A percentile compares a stretch with the other conserved stretches of the same genome.
These are phyloP conservation scores for Ulota crispa DNA, from an alignment of 225 moss, liverwort and hornwort species.

Conservation along the genomic window DNA sequence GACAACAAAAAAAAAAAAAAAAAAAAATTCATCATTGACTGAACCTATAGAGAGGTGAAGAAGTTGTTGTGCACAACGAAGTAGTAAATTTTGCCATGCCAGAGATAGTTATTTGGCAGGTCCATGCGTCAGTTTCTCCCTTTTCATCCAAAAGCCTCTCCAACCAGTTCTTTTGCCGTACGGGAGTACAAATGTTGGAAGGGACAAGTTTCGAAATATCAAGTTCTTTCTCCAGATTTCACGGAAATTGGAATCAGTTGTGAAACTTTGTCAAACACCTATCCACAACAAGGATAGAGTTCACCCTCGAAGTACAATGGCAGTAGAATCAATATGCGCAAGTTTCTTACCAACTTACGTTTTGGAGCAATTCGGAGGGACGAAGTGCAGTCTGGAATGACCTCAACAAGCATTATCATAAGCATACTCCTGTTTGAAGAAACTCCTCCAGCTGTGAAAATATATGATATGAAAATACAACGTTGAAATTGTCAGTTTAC, in stretches of 20 bases:
- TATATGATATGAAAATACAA: background rate
- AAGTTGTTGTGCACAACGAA: too few relatives aligned
- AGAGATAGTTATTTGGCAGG: too few relatives aligned
- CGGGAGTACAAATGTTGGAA: too few relatives aligned
- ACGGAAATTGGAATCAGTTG: conserved; percentile 6
- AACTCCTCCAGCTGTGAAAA: background rate
- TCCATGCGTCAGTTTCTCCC: too few relatives aligned
- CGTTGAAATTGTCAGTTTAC: background rate
- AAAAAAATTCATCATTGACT: too few relatives aligned
- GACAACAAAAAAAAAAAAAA: too few relatives aligned
- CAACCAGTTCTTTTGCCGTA: too few relatives aligned
- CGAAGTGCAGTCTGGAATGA: background rate
- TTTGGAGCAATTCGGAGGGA: background rate
- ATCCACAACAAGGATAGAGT: background rate
- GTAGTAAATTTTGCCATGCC: too few relatives aligned
- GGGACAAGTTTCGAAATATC: background rate
- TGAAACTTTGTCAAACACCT: conserved; percentile 11
- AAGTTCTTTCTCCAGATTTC: conserved; percentile 18
- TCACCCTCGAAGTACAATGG: background rate
- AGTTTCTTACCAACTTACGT: background rate
- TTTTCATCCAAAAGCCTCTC: too few relatives aligned
- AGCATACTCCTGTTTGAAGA: background rate
- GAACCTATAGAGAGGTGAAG: too few relatives aligned
- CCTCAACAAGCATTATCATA: background rate
- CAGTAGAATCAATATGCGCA: background rate